phyloP scores from a whole-genome alignment of 2,329 filamentous ascomycete genomes.

The Colletotrichum liriopes region DNA sequence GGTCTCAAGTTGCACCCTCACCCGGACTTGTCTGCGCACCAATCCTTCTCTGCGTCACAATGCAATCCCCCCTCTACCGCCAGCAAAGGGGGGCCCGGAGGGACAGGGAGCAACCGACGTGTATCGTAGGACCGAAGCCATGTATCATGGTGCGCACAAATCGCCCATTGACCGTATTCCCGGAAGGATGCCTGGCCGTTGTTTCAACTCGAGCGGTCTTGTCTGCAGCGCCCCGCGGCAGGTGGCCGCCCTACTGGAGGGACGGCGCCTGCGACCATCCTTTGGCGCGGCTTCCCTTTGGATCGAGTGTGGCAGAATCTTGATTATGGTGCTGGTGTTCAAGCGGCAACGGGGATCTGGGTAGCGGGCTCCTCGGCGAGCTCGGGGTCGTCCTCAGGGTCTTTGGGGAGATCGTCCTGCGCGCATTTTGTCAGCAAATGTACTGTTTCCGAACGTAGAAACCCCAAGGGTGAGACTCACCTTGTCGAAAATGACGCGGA shows the following conservation, averaged over 20 bases:
- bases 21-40: background rate
- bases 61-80: background rate
- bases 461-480: constrained; percentile 60
- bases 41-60: background rate
- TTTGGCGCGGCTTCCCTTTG: background rate
- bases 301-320: background rate
- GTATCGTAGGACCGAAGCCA: constrained; percentile 8
- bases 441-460: background rate
- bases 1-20: background rate
- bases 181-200: too few relatives aligned
- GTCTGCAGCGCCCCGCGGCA: too few relatives aligned
- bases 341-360: constrained; percentile 60
- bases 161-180: background rate
- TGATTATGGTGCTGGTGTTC: constrained; percentile 31
- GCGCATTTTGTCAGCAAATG: background rate
- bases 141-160: background rate
- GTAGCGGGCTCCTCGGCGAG: constrained; percentile 50
- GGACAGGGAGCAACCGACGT: constrained; percentile 7
- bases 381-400: constrained; percentile 51
- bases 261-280: background rate
- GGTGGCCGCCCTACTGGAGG: background rate
- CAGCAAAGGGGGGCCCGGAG: background rate
- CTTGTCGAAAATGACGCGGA: constrained; percentile 91
- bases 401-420: constrained; percentile 63
- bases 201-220: background rate